Percentiles rank a stretch among this genome's conserved stretches.
These are phyloP conservation scores for Aspergillus caelatus DNA, from an alignment of 2,329 filamentous ascomycete genomes.

Conservation along the genomic window DNA sequence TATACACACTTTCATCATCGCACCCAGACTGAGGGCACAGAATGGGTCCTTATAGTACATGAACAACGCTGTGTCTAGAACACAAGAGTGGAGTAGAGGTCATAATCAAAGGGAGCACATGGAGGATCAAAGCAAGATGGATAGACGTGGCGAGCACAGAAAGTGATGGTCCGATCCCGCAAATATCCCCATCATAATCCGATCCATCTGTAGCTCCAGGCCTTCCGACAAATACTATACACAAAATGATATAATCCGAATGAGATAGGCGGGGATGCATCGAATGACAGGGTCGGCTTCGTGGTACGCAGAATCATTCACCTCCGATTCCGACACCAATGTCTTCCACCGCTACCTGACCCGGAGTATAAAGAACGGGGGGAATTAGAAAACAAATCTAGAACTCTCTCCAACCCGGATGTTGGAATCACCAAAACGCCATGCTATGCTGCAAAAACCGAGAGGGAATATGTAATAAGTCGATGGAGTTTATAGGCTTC, in stretches of 20 bases:
- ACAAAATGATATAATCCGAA: conserved; percentile 6
- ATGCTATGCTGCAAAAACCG: conserved; percentile 43
- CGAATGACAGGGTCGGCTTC: neutral
- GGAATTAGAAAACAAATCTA: conserved; percentile 23
- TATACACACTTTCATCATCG: neutral
- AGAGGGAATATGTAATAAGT: conserved; percentile 14
- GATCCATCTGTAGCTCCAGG: neutral
- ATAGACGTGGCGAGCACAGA: neutral
- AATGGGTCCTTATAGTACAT: conserved; percentile 20
- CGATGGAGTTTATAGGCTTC: neutral
- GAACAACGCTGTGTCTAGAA: conserved; percentile 11
- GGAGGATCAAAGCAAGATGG: neutral
- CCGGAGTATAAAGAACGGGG: conserved; percentile 8
- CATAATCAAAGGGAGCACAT: conserved; percentile 4
- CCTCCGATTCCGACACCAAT: neutral
- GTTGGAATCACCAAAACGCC: conserved; percentile 39
- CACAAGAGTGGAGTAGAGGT: conserved; percentile 26
- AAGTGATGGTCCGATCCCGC: neutral
- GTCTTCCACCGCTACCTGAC: neutral
- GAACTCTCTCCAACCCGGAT: conserved; percentile 20
- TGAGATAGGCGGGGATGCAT: neutral
- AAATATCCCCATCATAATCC: neutral
- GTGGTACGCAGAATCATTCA: neutral
- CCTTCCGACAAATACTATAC: conserved; percentile 12
- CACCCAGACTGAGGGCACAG: too few relatives aligned